These are phyloP conservation scores for Aethionema arabicum DNA, from an alignment of 345 rosid species.

Conservation along the genomic window DNA sequence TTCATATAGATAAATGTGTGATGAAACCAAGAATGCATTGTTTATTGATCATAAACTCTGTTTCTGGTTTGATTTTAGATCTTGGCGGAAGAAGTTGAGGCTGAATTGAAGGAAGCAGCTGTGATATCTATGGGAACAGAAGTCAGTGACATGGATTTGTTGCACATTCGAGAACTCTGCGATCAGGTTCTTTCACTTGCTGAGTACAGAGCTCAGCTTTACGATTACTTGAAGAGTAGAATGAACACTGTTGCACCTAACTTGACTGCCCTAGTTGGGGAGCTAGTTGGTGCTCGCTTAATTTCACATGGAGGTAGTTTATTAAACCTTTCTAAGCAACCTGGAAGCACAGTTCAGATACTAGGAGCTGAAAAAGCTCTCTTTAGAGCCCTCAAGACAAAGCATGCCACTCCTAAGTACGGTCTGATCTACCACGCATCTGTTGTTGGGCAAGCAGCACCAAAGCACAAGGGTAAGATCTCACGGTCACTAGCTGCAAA, in stretches of 20 bases:
- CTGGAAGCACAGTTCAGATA: slow-evolving; percentile 77
- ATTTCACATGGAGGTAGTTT: slow-evolving; percentile 82
- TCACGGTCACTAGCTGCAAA: slow-evolving; percentile 78
- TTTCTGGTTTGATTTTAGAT: slow-evolving; percentile 35
- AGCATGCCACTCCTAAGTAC: slow-evolving; percentile 79
- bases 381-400: slow-evolving; percentile 81
- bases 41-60: not conserved
- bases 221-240: slow-evolving; percentile 71
- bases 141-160: slow-evolving; percentile 68
- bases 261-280: slow-evolving; percentile 79
- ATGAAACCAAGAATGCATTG: not conserved
- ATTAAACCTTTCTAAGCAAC: slow-evolving; percentile 76
- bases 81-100: slow-evolving; percentile 56
- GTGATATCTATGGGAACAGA: slow-evolving; percentile 86
- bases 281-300: slow-evolving; percentile 80
- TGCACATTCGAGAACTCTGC: slow-evolving; percentile 67
- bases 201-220: slow-evolving; percentile 77
- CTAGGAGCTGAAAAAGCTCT: slow-evolving; percentile 84
- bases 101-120: slow-evolving; percentile 72
- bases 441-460: slow-evolving; percentile 72
- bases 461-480: slow-evolving; percentile 76
- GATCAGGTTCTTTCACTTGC: slow-evolving; percentile 70
- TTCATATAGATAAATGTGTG: not conserved
- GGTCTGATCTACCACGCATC: slow-evolving; percentile 86
- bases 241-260: slow-evolving; percentile 80